Conservation (phyloP, 2,329 filamentous ascomycete genomes). For the Chrysoporthe austroafricana region DNA sequence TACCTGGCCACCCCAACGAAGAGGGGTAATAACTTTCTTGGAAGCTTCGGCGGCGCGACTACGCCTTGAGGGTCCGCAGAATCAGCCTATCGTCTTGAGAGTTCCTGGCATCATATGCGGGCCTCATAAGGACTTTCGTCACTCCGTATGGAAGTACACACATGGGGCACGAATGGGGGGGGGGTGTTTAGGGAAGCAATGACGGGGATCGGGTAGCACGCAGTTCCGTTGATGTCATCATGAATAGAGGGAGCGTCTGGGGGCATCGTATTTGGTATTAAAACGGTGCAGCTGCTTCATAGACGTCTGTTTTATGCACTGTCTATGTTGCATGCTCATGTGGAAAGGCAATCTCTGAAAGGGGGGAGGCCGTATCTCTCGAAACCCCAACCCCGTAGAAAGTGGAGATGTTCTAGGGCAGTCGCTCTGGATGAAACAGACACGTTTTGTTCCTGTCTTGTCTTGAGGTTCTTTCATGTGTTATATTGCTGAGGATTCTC, state of each 20-base stretch:
- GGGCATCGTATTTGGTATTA: not conserved
- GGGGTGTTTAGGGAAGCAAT: not conserved
- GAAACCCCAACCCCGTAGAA: constrained; percentile 16
- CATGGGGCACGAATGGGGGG: not conserved
- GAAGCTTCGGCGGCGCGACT: not conserved
- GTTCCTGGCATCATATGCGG: not conserved
- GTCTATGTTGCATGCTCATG: not conserved
- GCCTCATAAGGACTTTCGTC: not conserved
- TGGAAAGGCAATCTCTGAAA: not conserved
- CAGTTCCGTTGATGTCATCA: not conserved
- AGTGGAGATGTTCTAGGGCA: constrained; percentile 1
- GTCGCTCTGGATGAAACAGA: constrained; percentile 12
- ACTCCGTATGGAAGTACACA: not conserved
- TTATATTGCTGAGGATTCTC: not conserved
- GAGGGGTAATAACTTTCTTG: not conserved
- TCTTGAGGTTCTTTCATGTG: not conserved
- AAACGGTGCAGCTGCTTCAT: not conserved
- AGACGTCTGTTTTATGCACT: not conserved
- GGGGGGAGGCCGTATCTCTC: not conserved
- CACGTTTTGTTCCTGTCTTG: not conserved
- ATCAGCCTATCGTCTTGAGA: not conserved
- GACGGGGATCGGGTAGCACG: not conserved
- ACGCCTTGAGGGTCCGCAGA: not conserved
- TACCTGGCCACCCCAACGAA: constrained; percentile 3
- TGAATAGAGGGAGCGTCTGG: not conserved